Conservation (phyloP, 352 stramenopile species). For the Phytophthora melonis region DNA sequence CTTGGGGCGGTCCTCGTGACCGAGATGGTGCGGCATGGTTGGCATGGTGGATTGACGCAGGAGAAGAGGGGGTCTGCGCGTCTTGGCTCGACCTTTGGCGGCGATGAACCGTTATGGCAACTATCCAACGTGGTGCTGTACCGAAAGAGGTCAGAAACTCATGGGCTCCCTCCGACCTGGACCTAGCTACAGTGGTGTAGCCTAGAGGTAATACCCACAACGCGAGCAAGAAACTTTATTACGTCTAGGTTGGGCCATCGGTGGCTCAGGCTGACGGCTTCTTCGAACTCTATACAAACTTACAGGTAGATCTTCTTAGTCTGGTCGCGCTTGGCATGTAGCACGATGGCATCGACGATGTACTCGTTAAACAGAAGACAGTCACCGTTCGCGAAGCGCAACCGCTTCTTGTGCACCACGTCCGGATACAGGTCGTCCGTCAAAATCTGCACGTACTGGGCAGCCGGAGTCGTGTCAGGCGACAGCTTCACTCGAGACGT, state of each 20-base stretch:
- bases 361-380: constrained; percentile 77
- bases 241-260: too few species aligned
- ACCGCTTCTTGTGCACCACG: constrained; percentile 75
- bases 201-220: too few species aligned
- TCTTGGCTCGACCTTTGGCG: too few species aligned
- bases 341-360: constrained; percentile 66
- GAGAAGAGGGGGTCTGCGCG: too few species aligned
- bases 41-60: too few species aligned
- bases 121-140: too few species aligned
- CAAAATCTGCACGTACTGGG: constrained; percentile 76
- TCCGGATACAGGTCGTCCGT: constrained; percentile 78
- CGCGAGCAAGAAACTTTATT: too few species aligned
- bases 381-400: constrained; percentile 72
- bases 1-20: background rate
- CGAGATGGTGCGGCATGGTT: too few species aligned
- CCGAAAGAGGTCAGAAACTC: too few species aligned
- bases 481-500: constrained; percentile 63
- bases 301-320: constrained; percentile 75
- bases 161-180: background rate
- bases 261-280: too few species aligned
- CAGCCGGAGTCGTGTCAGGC: constrained; percentile 67
- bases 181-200: too few species aligned
- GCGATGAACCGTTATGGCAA: too few species aligned
- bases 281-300: constrained; percentile 3
- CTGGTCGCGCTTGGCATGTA: constrained; percentile 64